Conservation (phyloP, 139 green algal genomes). For the Volvox reticuliferus region DNA sequence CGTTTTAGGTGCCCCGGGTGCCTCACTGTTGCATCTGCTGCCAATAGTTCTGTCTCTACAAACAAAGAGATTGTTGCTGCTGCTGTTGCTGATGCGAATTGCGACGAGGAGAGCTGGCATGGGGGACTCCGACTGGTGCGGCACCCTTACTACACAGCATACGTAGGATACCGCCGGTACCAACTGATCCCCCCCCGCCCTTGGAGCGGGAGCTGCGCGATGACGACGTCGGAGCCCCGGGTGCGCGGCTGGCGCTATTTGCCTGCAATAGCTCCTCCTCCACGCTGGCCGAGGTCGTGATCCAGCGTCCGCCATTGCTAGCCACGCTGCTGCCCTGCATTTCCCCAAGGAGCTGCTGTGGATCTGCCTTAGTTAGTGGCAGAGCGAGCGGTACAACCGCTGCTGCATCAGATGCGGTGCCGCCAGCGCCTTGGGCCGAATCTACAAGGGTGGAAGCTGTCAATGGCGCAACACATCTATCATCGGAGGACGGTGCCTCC, state of each 20-base stretch:
- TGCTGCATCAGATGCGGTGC: neutral
- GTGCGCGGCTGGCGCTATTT: neutral
- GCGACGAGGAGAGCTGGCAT: neutral
- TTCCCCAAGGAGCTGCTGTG: neutral
- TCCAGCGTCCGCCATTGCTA: neutral
- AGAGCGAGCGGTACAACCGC: neutral
- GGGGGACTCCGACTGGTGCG: neutral
- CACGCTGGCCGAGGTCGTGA: neutral
- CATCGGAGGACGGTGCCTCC: no score
- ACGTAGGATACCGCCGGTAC: neutral
- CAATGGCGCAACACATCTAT: neutral
- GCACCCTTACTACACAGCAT: constrained; percentile 24
- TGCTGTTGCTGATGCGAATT: neutral
- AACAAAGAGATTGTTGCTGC: neutral
- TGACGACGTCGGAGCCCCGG: neutral
- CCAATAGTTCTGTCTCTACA: no score
- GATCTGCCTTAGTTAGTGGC: neutral
- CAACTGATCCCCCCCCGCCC: neutral
- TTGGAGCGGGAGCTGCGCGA: neutral
- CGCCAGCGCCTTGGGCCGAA: no score
- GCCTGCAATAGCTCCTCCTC: neutral
- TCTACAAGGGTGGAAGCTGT: no score
- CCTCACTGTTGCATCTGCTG: no score
- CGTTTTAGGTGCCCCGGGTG: no score
- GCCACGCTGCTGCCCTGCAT: neutral